Conservation (phyloP, 176 grass and related monocot genomes). For the Avena eriantha region DNA sequence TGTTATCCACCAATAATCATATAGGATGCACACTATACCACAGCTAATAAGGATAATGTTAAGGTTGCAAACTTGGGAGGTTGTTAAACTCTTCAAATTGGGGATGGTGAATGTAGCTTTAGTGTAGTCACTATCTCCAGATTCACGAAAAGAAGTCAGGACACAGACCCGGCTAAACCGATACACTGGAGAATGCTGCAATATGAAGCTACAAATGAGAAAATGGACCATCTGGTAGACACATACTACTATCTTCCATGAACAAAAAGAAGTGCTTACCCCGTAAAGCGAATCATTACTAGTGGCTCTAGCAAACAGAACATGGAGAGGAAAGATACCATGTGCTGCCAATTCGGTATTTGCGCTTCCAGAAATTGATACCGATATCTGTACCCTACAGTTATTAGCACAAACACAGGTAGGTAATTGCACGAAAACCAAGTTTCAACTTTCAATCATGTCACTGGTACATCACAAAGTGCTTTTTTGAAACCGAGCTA, state of each 20-base stretch:
- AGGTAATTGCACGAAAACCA: conserved; percentile 16
- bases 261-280: conserved; percentile 52
- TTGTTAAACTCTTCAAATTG: conserved; percentile 61
- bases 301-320: conserved; percentile 69
- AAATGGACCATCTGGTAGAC: conserved; percentile 17
- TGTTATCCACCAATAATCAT: conserved; percentile 31
- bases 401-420: conserved; percentile 35
- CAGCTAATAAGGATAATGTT: conserved; percentile 73
- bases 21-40: conserved; percentile 58
- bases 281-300: conserved; percentile 44
- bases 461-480: background rate
- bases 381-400: conserved; percentile 73
- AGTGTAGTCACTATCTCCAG: conserved; percentile 57
- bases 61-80: conserved; percentile 50
- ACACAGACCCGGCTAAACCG: conserved; percentile 58
- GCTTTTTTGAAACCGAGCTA: background rate
- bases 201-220: conserved; percentile 45
- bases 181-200: conserved; percentile 69
- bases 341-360: conserved; percentile 57
- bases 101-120: conserved; percentile 84
- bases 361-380: conserved; percentile 59
- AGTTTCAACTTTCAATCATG: background rate
- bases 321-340: conserved; percentile 76
- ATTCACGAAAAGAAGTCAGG: conserved; percentile 64
- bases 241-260: conserved; percentile 1